A percentile compares a stretch with the other conserved stretches of the same genome.
These are phyloP conservation scores for Leccinum longicurvipes DNA, from an alignment of 768 basidiomycete genomes.

Conservation along the genomic window DNA sequence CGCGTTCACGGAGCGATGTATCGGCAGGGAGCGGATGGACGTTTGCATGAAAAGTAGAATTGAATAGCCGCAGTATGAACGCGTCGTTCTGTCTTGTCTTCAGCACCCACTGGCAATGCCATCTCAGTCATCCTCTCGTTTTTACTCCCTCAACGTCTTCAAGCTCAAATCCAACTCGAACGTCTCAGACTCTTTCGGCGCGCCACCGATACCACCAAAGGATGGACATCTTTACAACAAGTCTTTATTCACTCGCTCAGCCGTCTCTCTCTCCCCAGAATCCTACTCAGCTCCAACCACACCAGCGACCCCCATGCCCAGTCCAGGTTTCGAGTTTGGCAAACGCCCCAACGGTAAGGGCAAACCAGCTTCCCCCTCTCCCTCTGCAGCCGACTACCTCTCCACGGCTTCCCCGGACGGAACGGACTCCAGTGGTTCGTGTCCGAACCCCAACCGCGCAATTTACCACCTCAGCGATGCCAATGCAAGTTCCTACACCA, in stretches of 20 bases:
- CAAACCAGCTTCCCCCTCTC: slow-evolving; percentile 11
- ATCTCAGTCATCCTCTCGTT: slow-evolving; percentile 34
- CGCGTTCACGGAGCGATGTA: slow-evolving; percentile 14
- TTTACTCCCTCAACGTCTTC: slow-evolving; percentile 42
- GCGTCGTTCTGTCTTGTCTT: not conserved
- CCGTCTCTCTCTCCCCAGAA: slow-evolving; percentile 43
- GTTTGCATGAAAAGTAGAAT: no score
- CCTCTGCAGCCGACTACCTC: slow-evolving; percentile 15
- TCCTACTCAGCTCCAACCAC: slow-evolving; percentile 27
- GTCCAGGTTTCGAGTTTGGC: not conserved
- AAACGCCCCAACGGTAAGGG: slow-evolving; percentile 9
- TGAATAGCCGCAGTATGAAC: no score
- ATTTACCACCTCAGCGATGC: slow-evolving; percentile 17
- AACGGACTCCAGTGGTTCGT: slow-evolving; percentile 27
- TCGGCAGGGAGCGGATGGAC: slow-evolving; percentile 20
- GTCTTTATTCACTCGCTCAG: slow-evolving; percentile 40
- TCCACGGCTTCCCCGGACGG: slow-evolving; percentile 15
- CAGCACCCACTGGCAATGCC: no score
- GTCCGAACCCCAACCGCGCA: slow-evolving; percentile 6
- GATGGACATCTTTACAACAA: slow-evolving; percentile 39
- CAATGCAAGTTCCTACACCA: slow-evolving; percentile 13
- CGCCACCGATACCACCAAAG: slow-evolving; percentile 59
- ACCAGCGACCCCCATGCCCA: slow-evolving; percentile 14
- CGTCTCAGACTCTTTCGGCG: slow-evolving; percentile 12
- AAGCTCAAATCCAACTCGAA: slow-evolving; percentile 28